Percentiles rank a stretch among this genome's conserved stretches.
These are phyloP conservation scores for Periconia sp. DNA, from an alignment of 2,329 filamentous ascomycete species.

Conservation along the genomic window DNA sequence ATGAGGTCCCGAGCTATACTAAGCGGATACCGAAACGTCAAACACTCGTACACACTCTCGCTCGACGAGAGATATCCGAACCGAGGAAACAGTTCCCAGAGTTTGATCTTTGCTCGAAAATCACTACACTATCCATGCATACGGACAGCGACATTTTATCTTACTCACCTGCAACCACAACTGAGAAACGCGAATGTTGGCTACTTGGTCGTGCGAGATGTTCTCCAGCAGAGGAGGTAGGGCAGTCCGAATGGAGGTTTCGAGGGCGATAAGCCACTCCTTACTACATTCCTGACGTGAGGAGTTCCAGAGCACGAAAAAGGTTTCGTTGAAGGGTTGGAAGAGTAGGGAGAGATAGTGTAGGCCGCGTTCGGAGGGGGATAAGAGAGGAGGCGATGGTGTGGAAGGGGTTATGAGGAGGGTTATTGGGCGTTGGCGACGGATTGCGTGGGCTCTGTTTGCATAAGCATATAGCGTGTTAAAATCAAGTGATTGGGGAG, in stretches of 20 bases:
- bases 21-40: slow-evolving; percentile 66
- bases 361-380: slow-evolving; percentile 62
- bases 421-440: slow-evolving; percentile 69
- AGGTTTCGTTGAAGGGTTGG: slow-evolving; percentile 65
- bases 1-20: slow-evolving; percentile 64
- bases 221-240: slow-evolving; percentile 55
- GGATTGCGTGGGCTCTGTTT: slow-evolving; percentile 67
- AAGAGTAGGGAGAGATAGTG: slow-evolving; percentile 63
- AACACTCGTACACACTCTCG: slow-evolving; percentile 52
- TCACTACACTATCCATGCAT: too few species aligned
- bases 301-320: slow-evolving; percentile 64
- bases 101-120: slow-evolving; percentile 39
- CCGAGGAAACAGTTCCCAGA: slow-evolving; percentile 63
- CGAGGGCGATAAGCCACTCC: slow-evolving; percentile 59
- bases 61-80: slow-evolving; percentile 53
- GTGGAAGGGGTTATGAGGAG: slow-evolving; percentile 69
- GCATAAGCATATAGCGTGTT: too few species aligned
- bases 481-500: neutral
- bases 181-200: slow-evolving; percentile 61
- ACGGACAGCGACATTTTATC: too few species aligned
- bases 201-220: slow-evolving; percentile 55
- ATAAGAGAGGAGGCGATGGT: slow-evolving; percentile 64
- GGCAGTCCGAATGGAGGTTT: slow-evolving; percentile 63
- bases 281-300: slow-evolving; percentile 60
- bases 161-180: slow-evolving; percentile 64